Percentiles rank a stretch among this genome's conserved stretches.
Evolutionary conservation across 2,329 filamentous ascomycete genomes (phyloP).

Genomic region (Fusarium protoensiforme): DNA sequence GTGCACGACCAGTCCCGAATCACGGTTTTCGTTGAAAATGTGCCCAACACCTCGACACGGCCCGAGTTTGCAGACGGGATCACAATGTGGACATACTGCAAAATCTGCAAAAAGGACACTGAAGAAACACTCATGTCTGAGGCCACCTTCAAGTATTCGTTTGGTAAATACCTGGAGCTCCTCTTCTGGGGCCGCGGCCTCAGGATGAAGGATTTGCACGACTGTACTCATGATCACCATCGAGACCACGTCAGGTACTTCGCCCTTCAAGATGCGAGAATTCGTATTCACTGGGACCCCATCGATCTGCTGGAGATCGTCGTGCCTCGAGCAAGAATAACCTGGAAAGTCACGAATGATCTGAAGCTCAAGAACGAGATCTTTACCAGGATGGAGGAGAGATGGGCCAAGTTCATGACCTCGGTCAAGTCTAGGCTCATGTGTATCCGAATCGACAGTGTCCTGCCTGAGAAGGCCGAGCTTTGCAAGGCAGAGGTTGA

Average conservation of each 20-base stretch:
- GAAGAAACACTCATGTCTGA: conserved; percentile 92
- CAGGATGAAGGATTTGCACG: conserved; percentile 75
- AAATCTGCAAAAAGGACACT: conserved; percentile 90
- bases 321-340: conserved; percentile 88
- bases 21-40: conserved; percentile 83
- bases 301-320: conserved; percentile 95
- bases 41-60: conserved; percentile 55
- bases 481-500: conserved; percentile 87
- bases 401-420: conserved; percentile 86
- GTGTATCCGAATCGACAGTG: conserved; percentile 90
- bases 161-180: conserved; percentile 97
- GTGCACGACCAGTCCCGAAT: conserved; percentile 96
- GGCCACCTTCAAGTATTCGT: conserved; percentile 97
- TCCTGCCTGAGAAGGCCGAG: conserved; percentile 87
- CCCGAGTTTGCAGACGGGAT: conserved; percentile 72
- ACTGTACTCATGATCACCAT: conserved; percentile 91
- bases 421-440: conserved; percentile 87
- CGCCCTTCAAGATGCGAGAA: conserved; percentile 83
- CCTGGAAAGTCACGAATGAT: conserved; percentile 98
- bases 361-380: conserved; percentile 92
- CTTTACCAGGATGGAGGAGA: conserved; percentile 82
- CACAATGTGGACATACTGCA: conserved; percentile 98
- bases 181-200: conserved; percentile 94
- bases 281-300: conserved; percentile 91
- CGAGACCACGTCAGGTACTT: conserved; percentile 94